Conservation (phyloP, 371 early-diverging fungal species). For the Agmasoma carcini region DNA sequence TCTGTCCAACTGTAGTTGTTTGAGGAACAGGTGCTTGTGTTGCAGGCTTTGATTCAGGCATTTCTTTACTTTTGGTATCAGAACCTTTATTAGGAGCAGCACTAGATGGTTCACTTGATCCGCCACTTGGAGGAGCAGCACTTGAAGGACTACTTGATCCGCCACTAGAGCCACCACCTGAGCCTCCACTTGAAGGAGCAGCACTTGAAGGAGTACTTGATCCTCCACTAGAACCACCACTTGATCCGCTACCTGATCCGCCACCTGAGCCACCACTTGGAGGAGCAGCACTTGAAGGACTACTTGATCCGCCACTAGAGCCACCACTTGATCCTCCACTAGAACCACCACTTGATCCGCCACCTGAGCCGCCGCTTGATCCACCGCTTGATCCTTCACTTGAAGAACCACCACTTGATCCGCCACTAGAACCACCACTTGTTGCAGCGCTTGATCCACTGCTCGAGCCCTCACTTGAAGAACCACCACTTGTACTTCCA, state of each 20-base stretch:
- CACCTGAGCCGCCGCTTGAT: not conserved
- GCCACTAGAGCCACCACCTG: not conserved
- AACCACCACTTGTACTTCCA: not conserved
- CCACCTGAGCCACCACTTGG: not conserved
- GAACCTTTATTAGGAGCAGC: too few relatives aligned
- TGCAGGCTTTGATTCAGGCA: too few relatives aligned
- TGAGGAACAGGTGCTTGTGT: too few relatives aligned
- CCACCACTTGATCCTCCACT: not conserved
- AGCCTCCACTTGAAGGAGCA: not conserved
- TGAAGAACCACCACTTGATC: not conserved
- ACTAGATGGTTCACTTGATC: too few relatives aligned
- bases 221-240: slow-evolving; percentile 5
- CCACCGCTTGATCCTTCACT: not conserved
- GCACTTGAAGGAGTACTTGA: too few relatives aligned
- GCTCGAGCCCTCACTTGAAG: not conserved
- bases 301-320: not conserved
- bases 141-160: not conserved
- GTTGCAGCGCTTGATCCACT: not conserved
- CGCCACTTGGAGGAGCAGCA: not conserved
- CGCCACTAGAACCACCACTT: not conserved
- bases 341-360: slow-evolving; percentile 2
- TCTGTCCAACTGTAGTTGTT: too few relatives aligned
- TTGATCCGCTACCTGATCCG: not conserved
- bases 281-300: not conserved
- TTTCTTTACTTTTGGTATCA: too few relatives aligned